Evolutionary conservation across 2,329 filamentous ascomycete genomes (phyloP).

Genomic region (Aspergillus transmontanensis): DNA sequence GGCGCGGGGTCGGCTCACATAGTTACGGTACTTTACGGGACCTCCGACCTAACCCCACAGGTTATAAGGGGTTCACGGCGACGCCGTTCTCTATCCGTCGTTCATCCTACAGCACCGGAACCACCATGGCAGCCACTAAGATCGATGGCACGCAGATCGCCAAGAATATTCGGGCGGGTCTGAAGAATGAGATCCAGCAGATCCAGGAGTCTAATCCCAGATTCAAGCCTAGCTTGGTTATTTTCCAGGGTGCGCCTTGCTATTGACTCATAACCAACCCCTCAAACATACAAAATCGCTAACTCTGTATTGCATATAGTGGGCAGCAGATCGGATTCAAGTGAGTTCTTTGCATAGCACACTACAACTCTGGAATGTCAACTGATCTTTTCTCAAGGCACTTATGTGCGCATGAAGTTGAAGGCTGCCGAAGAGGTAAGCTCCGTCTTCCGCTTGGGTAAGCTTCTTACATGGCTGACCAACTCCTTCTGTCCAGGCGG

Average conservation of each 20-base stretch:
- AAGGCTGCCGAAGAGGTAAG: constrained; percentile 90
- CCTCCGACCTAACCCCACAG: constrained; percentile 19
- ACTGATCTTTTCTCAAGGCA: constrained; percentile 59
- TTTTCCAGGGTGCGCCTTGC: constrained; percentile 76
- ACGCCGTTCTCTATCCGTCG: constrained; percentile 25
- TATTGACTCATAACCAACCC: neutral
- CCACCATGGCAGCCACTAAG: constrained; percentile 80
- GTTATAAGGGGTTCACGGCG: constrained; percentile 21
- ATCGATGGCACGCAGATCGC: constrained; percentile 97
- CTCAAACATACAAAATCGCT: constrained; percentile 1
- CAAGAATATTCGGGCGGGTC: constrained; percentile 80
- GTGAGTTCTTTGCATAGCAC: constrained; percentile 54
- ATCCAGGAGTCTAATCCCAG: constrained; percentile 81
- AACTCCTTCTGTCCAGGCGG: constrained; percentile 61
- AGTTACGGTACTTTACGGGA: constrained; percentile 14
- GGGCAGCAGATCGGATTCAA: constrained; percentile 88
- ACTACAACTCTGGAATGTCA: constrained; percentile 2
- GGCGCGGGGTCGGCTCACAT: constrained; percentile 20
- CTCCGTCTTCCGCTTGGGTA: neutral
- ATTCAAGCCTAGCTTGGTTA: constrained; percentile 87
- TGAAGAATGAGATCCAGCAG: constrained; percentile 78
- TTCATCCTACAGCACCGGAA: constrained; percentile 55
- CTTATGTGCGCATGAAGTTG: constrained; percentile 99
- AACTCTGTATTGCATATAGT: constrained; percentile 56
- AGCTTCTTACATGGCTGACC: neutral